Evolutionary conservation across 352 stramenopile species (phyloP), one percentile per base, ranked within the genome.

Genomic region (Phytophthora podocarpi): DNA sequence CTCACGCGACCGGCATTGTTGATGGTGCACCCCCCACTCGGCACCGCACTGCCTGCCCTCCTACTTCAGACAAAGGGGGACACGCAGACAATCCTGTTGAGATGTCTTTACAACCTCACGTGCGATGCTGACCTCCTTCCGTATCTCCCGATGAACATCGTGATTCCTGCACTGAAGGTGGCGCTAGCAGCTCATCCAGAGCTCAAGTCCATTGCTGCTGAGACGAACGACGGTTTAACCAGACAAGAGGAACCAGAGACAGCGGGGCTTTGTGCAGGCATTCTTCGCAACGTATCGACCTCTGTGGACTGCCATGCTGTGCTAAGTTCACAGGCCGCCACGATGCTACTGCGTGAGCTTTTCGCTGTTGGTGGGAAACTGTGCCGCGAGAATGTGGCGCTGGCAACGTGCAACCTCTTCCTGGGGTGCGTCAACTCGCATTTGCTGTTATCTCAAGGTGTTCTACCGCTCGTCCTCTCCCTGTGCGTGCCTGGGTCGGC

Each of bases 371-470:
- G 78, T 54, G 43, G 59, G 23, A 66, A 70, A 5, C 4, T 53
- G 7, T 79, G 70, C 31, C 76, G 74, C 41, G 74, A 86, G 26
- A 80, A 90, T 52, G 62, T 78, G 5, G 72, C 75, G 12, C 45
- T 90, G 28, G 80, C 77, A 55, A 65, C 75, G 2, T 90, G 80
- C 70, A 92, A 90, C 51, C 55, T 92, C 30, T 76, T 92, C 15
- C 71, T 92, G 4, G 81, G 83, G 13, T 64, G 61, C 8, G 67
- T 89, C 46, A 92, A 92, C 55, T 89, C 83, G 21, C 72, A 70
- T 26, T 47, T 75, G 6, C 57, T 92, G 32, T 59, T 92, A 0
- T 67, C 67, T 6, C 71, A 70, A 24, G 59, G 72, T 3, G 67
- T 89, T 2, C 49, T 92, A 13, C 72, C 77, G 4, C 65, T 89